Conservation (phyloP, 805 yeast species). For the Torulaspora gathmanii region DNA sequence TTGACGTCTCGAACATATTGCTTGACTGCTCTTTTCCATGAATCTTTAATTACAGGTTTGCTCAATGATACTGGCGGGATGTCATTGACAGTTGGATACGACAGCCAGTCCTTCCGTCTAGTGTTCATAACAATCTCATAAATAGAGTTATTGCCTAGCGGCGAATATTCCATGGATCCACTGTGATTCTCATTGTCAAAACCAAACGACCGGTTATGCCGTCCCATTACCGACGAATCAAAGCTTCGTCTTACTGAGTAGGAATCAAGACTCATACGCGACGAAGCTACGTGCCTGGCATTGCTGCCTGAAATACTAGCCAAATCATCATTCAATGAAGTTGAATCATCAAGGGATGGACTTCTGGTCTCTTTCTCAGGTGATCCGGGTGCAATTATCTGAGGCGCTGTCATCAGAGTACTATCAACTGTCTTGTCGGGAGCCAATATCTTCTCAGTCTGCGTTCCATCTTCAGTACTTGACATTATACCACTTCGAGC, state of each 20-base stretch:
- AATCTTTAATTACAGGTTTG: conserved; percentile 41
- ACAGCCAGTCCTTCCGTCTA: conserved; percentile 39
- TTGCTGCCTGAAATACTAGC: conserved; percentile 25
- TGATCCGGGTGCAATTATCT: conserved; percentile 3
- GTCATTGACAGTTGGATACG: conserved; percentile 71
- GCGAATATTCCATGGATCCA: conserved; percentile 35
- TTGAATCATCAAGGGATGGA: conserved; percentile 19
- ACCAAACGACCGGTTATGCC: conserved; percentile 18
- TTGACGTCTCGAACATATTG: conserved; percentile 43
- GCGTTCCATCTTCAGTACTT: conserved; percentile 5
- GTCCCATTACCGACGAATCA: conserved; percentile 30
- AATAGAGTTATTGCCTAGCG: conserved; percentile 53
- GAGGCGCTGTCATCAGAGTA: conserved; percentile 4
- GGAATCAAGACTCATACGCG: conserved; percentile 27
- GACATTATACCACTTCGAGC: conserved; percentile 1
- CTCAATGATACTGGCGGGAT: conserved; percentile 76
- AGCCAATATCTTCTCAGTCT: conserved; percentile 1
- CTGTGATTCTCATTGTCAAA: conserved; percentile 25
- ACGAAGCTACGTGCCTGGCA: conserved; percentile 14
- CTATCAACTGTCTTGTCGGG: neutral
- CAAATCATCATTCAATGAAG: conserved; percentile 36
- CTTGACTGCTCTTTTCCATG: conserved; percentile 41
- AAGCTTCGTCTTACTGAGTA: conserved; percentile 30
- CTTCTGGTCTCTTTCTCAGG: conserved; percentile 10
- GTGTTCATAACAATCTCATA: conserved; percentile 58